Base-by-base conservation (phyloP, 1,284 basidiomycete species). In the Inonotus hispidus region DNA sequence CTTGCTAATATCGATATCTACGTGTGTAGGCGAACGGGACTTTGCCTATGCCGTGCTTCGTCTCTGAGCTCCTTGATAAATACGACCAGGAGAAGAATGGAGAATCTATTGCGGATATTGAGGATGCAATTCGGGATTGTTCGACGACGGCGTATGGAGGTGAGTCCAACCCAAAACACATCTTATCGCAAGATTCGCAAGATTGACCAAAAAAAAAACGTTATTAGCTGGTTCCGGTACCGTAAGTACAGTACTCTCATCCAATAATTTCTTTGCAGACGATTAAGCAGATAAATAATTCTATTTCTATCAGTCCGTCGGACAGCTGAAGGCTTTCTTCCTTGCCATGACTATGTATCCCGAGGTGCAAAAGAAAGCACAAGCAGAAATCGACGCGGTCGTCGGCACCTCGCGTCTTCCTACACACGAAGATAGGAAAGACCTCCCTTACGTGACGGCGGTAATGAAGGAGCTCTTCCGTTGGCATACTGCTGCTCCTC, bases 361-460 rank as follows among this genome's bases (percentile, higher is more conserved):
- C 11, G 77, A 79, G 43, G 78, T 78, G 25, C 74, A 76, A 58
- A 74, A 70, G 64, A 78, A 75, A 61, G 87, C 85, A 1, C 86
- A 86, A 64, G 75, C 73, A 59, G 85, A 88, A 68, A 78, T 88
- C 61, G 85, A 88, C 68, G 66, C 74, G 25, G 78, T 88, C n/a
- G 66, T 87, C 63, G 85, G 85, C 56, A 71, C 69, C 60, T 79
- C 83, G 64, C 77, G 87, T 60, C 75, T 89, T 13, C 87, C 88
- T 38, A 79, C 75, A 2, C 82, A 85, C 65, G 71, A 73, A 47
- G 88, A 90, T 71, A 77, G 85, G 8, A 73, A 78, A n/a, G 69
- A 76, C 8, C 72, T 89, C 32, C 85, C 86, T 3, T 88, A 86
- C 66, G 66, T 85, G 50, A 77, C 84, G 59, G 85, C 85, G 0